Evolutionary conservation across 768 basidiomycete genomes (phyloP).

Genomic region (Tubosaeta sp.): DNA sequence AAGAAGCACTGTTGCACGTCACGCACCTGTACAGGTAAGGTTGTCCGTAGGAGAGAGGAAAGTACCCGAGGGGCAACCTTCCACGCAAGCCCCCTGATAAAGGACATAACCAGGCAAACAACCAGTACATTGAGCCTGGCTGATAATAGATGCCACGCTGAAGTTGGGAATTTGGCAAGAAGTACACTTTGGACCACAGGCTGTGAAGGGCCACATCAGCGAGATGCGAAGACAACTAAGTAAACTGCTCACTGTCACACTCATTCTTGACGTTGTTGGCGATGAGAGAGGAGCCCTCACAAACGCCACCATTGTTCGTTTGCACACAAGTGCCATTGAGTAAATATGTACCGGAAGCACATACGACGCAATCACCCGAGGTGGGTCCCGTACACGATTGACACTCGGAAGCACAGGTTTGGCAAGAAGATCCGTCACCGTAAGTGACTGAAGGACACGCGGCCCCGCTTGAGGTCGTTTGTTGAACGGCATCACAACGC

Average conservation of each 20-base stretch:
- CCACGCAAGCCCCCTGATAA: slow-evolving; percentile 64
- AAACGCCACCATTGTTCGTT: slow-evolving; percentile 64
- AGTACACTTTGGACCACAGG: slow-evolving; percentile 80
- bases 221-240: neutral
- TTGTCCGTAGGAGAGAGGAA: slow-evolving; percentile 72
- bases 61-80: slow-evolving; percentile 66
- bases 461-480: slow-evolving; percentile 48
- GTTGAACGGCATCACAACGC: slow-evolving; percentile 53
- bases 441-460: slow-evolving; percentile 68
- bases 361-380: slow-evolving; percentile 68
- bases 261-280: slow-evolving; percentile 80
- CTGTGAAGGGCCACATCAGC: slow-evolving; percentile 34
- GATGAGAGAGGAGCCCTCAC: slow-evolving; percentile 63
- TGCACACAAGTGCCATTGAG: slow-evolving; percentile 71
- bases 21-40: slow-evolving; percentile 68
- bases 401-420: slow-evolving; percentile 60
- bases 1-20: neutral
- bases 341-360: slow-evolving; percentile 55
- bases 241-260: slow-evolving; percentile 60
- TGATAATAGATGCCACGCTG: slow-evolving; percentile 58
- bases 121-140: slow-evolving; percentile 66
- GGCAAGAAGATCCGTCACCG: slow-evolving; percentile 50
- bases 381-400: slow-evolving; percentile 65
- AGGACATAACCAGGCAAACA: slow-evolving; percentile 78
- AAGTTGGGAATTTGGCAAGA: slow-evolving; percentile 74